phyloP scores from a whole-genome alignment of 75 land plant species.

The Selaginella tamariscina region DNA sequence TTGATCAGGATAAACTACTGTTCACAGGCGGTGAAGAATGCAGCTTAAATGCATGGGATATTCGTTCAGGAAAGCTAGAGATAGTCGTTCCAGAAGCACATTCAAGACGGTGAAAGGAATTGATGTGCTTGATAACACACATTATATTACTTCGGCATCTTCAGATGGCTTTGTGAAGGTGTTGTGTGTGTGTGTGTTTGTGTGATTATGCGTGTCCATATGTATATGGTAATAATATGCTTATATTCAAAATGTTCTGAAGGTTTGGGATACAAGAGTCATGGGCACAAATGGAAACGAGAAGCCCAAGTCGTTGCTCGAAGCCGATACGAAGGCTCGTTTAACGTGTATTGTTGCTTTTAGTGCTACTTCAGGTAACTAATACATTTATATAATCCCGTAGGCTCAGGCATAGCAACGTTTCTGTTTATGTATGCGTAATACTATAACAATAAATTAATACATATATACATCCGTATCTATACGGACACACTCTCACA shows the following conservation, averaged over 20 bases:
- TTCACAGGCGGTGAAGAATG: conserved; percentile 86
- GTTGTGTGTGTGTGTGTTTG: too few relatives aligned
- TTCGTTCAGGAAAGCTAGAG: conserved; percentile 45
- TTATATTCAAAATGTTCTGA: too few relatives aligned
- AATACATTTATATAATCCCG: too few relatives aligned
- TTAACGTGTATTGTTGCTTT: conserved; percentile 83
- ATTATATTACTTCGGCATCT: conserved; percentile 73
- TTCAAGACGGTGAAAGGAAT: conserved; percentile 69
- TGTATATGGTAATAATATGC: too few relatives aligned
- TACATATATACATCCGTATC: too few relatives aligned
- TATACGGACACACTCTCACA: too few relatives aligned
- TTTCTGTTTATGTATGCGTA: too few relatives aligned
- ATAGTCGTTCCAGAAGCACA: conserved; percentile 62
- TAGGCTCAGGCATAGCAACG: too few relatives aligned
- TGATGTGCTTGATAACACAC: conserved; percentile 32
- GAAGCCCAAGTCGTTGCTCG: conserved; percentile 46
- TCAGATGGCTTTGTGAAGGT: conserved; percentile 73
- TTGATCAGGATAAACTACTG: conserved; percentile 47
- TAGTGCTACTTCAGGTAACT: background rate
- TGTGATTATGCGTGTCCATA: too few relatives aligned
- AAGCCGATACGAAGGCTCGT: conserved; percentile 65
- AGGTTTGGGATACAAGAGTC: conserved; percentile 75
- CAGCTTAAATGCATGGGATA: conserved; percentile 72
- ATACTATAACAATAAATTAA: too few relatives aligned
- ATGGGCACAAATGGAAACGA: conserved; percentile 26